phyloP scores from a whole-genome alignment of 1,284 basidiomycete genomes.

The Mycocalia duriaeana region DNA sequence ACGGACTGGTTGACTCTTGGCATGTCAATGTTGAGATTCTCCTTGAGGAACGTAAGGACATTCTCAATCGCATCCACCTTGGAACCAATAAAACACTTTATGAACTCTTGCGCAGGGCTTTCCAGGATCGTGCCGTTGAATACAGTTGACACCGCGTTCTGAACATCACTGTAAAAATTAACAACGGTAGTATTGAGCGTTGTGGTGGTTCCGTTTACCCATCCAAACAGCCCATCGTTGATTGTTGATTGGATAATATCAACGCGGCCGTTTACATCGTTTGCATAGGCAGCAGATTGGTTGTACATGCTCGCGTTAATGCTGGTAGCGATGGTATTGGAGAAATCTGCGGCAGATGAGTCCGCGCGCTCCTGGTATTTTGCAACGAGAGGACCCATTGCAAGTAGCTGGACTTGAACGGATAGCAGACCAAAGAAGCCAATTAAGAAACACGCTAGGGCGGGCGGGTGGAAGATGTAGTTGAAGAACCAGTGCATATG shows the following conservation, averaged over 20 bases:
- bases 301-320: slow-evolving; percentile 80
- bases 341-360: slow-evolving; percentile 61
- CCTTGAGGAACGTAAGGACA: slow-evolving; percentile 87
- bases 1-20: slow-evolving; percentile 69
- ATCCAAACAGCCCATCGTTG: slow-evolving; percentile 86
- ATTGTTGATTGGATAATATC: slow-evolving; percentile 66
- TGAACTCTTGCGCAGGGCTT: slow-evolving; percentile 79
- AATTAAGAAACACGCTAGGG: slow-evolving; percentile 84
- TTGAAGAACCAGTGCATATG: slow-evolving; percentile 78
- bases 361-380: slow-evolving; percentile 60
- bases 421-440: slow-evolving; percentile 86
- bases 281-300: slow-evolving; percentile 75
- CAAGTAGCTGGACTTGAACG: slow-evolving; percentile 82
- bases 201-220: slow-evolving; percentile 89
- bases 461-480: slow-evolving; percentile 88
- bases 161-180: slow-evolving; percentile 70
- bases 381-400: slow-evolving; percentile 63
- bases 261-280: slow-evolving; percentile 69
- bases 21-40: slow-evolving; percentile 79
- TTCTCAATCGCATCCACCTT: slow-evolving; percentile 86
- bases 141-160: slow-evolving; percentile 62
- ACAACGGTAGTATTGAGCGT: slow-evolving; percentile 80
- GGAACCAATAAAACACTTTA: slow-evolving; percentile 83
- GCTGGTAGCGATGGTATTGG: slow-evolving; percentile 64
- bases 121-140: slow-evolving; percentile 84